These are phyloP conservation scores for Microcyclospora tardicrescens DNA, from an alignment of 2,329 filamentous ascomycete species.

Conservation along the genomic window DNA sequence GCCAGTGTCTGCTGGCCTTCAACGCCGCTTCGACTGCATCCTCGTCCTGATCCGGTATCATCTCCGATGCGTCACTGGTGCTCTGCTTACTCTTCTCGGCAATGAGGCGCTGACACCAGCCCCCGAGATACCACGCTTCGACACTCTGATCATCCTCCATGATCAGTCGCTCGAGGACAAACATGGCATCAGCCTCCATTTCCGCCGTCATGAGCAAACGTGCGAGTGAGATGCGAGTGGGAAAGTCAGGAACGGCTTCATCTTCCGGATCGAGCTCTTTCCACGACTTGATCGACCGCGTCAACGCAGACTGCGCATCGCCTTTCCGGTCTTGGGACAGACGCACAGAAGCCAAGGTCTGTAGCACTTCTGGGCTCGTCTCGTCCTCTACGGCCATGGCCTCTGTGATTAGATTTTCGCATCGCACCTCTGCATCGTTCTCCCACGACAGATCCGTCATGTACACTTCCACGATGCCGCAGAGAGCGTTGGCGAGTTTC, in stretches of 20 bases:
- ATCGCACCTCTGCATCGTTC: conserved; percentile 74
- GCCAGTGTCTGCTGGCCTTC: conserved; percentile 67
- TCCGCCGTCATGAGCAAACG: conserved; percentile 81
- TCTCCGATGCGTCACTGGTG: conserved; percentile 8
- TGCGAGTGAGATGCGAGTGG: conserved; percentile 69
- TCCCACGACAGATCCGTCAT: conserved; percentile 82
- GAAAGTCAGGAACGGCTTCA: conserved; percentile 67
- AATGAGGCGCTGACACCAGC: conserved; percentile 76
- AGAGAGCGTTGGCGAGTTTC: conserved; percentile 82
- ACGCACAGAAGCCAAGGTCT: conserved; percentile 85
- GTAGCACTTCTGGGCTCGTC: conserved; percentile 68
- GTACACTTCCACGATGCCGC: conserved; percentile 89
- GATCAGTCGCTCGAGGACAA: conserved; percentile 72
- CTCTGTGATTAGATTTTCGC: conserved; percentile 81
- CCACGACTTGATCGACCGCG: conserved; percentile 72
- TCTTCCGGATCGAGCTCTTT: conserved; percentile 62
- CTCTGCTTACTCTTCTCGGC: conserved; percentile 50
- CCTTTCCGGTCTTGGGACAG: conserved; percentile 72
- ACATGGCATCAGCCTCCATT: conserved; percentile 71
- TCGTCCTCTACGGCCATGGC: conserved; percentile 73
- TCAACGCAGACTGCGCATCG: conserved; percentile 68
- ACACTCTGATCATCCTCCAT: conserved; percentile 87
- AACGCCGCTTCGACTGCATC: conserved; percentile 46
- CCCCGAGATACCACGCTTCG: conserved; percentile 93
- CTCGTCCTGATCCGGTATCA: conserved; percentile 30